phyloP scores from a whole-genome alignment of 2,329 filamentous ascomycete species.

The Drechslera avenae region DNA sequence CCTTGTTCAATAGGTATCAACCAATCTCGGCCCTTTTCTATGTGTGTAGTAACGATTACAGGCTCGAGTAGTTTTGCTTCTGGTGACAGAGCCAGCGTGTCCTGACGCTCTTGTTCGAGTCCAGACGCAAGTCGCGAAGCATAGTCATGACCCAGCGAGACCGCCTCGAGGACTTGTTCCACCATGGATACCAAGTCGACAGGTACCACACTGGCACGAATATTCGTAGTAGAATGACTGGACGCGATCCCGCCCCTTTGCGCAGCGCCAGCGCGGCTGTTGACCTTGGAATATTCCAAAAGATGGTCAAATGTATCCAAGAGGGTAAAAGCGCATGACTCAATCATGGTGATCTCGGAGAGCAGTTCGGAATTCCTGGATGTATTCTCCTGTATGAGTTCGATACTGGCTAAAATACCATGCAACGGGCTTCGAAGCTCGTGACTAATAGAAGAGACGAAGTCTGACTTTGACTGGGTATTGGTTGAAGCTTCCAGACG shows the following conservation, averaged over 20 bases:
- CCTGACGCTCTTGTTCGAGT: conserved; percentile 5
- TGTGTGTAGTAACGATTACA: conserved; percentile 10
- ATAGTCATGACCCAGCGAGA: conserved; percentile 11
- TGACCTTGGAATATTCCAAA: conserved; percentile 29
- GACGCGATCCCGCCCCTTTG: neutral
- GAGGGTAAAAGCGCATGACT: conserved; percentile 55
- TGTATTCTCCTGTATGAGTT: conserved; percentile 53
- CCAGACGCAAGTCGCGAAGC: conserved; percentile 3
- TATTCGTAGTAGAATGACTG: neutral
- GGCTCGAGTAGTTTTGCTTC: neutral
- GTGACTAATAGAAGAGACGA: conserved; percentile 57
- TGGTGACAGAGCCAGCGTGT: neutral
- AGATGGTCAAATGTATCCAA: conserved; percentile 48
- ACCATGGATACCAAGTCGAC: conserved; percentile 9
- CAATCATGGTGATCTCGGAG: conserved; percentile 54
- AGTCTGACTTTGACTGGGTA: conserved; percentile 54
- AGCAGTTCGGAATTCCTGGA: conserved; percentile 42
- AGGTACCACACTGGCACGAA: neutral
- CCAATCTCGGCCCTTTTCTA: conserved; percentile 10
- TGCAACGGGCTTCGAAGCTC: conserved; percentile 56
- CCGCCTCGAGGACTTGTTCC: conserved; percentile 11
- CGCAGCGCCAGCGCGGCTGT: conserved; percentile 6
- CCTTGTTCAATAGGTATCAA: conserved; percentile 12
- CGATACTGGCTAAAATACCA: conserved; percentile 49
- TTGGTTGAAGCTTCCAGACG: conserved; percentile 46